Evolutionary conservation across 345 rosid genomes (phyloP), one percentile per base, ranked within the genome.

Genomic region (Punica granatum): DNA sequence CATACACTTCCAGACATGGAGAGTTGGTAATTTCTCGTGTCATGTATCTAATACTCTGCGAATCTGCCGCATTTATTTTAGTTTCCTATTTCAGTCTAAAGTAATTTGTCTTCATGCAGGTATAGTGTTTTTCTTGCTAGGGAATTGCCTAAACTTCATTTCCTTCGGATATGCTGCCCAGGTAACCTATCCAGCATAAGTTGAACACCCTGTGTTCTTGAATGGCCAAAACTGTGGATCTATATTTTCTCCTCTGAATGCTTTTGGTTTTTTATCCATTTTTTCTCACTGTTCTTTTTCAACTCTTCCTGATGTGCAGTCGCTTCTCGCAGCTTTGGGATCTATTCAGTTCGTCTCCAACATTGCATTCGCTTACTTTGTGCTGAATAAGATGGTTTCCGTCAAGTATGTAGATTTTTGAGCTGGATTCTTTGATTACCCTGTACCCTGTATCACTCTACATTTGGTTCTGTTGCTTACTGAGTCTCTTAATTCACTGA

Each of bases 141-240:
- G 99, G 75, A 94, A 94, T 81, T 90, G 92, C 81, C 87, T 94
- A 72, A 94, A 94, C 80, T 94, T 94, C 79, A 84, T 94, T 81
- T 94, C 99, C 7, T 94, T 94, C 69, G 99, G 92, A 78, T 93
- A 93, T 90, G 99, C 99, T 85, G 99, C 99, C 68, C 99, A 94
- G 99, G 99, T 94, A 65, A 66, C 28, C 26, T 68, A 63, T 51
- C 12, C 49, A 25, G 19, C 64, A 15, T 9, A 35, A 33, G 13
- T 32, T 49, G 61, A 53, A 32, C 6, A 32, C n/a, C 23, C n/a
- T n/a, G 12, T 34, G 26, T 21, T 19, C 16, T 32, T 26, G 44
- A 37, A 42, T 36, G 43, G 33, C 23, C 23, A 39, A 37, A 39
- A 63, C 32, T 19, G 42, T 18, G 3, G 25, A 63, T 0, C 34